phyloP scores from a whole-genome alignment of 2,329 filamentous ascomycete genomes.

The Penicillium sclerotigenum region DNA sequence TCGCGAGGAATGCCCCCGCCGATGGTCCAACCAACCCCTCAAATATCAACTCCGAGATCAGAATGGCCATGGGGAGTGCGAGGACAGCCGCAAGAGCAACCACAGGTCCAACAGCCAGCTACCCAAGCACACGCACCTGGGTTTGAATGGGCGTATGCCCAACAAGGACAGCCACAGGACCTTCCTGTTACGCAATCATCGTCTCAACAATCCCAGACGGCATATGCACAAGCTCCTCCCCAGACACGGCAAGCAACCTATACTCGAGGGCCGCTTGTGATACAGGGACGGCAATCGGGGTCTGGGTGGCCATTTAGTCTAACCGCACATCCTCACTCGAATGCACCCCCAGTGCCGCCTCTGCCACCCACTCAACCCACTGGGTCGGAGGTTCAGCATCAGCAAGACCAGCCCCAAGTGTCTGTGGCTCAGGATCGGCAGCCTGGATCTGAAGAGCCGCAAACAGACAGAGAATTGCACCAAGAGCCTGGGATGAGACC shows the following conservation, averaged over 20 bases:
- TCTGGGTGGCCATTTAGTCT: slow-evolving; percentile 7
- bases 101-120: not conserved
- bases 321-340: slow-evolving; percentile 1
- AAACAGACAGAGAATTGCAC: not conserved
- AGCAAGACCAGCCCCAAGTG: not conserved
- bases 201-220: not conserved
- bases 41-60: not conserved
- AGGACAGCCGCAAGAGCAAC: not conserved
- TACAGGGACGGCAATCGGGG: slow-evolving; percentile 4
- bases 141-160: slow-evolving; percentile 2
- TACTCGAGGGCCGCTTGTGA: not conserved
- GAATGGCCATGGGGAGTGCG: slow-evolving; percentile 4
- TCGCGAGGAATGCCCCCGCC: not conserved
- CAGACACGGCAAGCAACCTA: not conserved
- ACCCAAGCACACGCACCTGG: not conserved
- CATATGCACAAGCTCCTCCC: not conserved
- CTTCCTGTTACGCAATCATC: not conserved
- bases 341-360: not conserved
- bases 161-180: not conserved
- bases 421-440: not conserved
- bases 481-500: not conserved
- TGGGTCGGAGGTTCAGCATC: not conserved
- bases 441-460: not conserved
- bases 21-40: not conserved
- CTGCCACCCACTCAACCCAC: not conserved